phyloP scores from a whole-genome alignment of 371 early-diverging fungal genomes.

The Mortierella sp. region DNA sequence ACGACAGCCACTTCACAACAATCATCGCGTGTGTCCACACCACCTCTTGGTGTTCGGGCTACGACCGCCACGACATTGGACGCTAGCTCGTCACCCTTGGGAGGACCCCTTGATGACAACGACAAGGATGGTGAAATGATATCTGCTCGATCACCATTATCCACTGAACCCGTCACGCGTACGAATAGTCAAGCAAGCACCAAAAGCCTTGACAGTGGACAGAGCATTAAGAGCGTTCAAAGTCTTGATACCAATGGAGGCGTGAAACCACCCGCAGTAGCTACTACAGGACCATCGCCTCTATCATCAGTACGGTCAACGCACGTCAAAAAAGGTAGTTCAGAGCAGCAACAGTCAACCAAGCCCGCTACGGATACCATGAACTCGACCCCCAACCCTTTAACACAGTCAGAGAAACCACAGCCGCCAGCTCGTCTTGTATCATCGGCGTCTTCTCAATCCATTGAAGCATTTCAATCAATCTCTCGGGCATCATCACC shows the following conservation, averaged over 20 bases:
- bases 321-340: constrained; percentile 3
- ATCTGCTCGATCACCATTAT: constrained; percentile 22
- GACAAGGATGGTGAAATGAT: constrained; percentile 16
- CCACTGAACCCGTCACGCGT: constrained; percentile 36
- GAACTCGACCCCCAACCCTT: constrained; percentile 30
- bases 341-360: constrained; percentile 5
- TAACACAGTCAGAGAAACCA: background rate
- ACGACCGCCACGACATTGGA: constrained; percentile 22
- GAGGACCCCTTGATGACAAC: constrained; percentile 8
- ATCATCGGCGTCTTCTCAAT: constrained; percentile 25
- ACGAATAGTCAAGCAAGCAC: constrained; percentile 45
- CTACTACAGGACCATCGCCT: background rate
- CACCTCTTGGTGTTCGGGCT: constrained; percentile 10
- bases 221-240: constrained; percentile 28
- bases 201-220: constrained; percentile 34
- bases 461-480: constrained; percentile 49
- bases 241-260: constrained; percentile 17
- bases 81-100: constrained; percentile 31
- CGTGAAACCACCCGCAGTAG: background rate
- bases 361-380: background rate
- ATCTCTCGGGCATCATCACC: constrained; percentile 48
- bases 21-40: constrained; percentile 24
- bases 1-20: constrained; percentile 7
- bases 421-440: background rate
- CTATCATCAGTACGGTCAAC: constrained; percentile 1